Evolutionary conservation across 129 eudicot genomes (phyloP), one percentile per base, ranked within the genome.

Genomic region (Flaveria ramosissima): DNA sequence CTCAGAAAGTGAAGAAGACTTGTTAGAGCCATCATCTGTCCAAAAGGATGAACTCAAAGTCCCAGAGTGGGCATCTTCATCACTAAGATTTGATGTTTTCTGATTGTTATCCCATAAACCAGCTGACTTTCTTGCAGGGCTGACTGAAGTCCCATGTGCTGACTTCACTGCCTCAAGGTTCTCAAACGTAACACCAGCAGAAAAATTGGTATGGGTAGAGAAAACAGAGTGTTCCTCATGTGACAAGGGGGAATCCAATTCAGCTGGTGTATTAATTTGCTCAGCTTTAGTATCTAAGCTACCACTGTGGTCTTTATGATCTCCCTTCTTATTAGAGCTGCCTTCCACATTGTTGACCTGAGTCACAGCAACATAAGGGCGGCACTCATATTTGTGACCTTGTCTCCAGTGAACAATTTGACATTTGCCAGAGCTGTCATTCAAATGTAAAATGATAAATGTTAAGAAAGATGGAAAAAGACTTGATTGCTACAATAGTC

Each of bases 321-420:
- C 81, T 55, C 62, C 86, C 70, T 75, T 84, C 75, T 68, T 67
- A 43, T 21, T 59, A 78, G 78, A 68, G 68, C 73, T 57, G 19
- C 59, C 72, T 36, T 39, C 89, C 20, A 53, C 75, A 57, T 86
- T 82, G 26, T 72, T 71, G 42, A 9, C 48, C 20, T 70, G 81
- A 21, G 21, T 70, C 41, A 26, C n/a, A 30, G 77, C 24, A 26
- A 75, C 77, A 82, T 77, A 81, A 23, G 92, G 92, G 63, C 70
- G 89, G 71, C 98, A 93, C 42, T 93, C 92, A 65, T 88, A 87
- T 84, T 88, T 90, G 88, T 93, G 98, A 68, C 90, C 96, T 88
- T 83, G 95, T 84, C 98, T 93, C 98, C 98, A 93, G 30, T 93
- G 98, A 80, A 86, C 61, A 46, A 93, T 88, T 86, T 93, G 98